Percentiles rank a stretch among this genome's conserved stretches.
Conservation (phyloP, 192 early-diverging fungal species). For the Dimargaris cristalligena region DNA sequence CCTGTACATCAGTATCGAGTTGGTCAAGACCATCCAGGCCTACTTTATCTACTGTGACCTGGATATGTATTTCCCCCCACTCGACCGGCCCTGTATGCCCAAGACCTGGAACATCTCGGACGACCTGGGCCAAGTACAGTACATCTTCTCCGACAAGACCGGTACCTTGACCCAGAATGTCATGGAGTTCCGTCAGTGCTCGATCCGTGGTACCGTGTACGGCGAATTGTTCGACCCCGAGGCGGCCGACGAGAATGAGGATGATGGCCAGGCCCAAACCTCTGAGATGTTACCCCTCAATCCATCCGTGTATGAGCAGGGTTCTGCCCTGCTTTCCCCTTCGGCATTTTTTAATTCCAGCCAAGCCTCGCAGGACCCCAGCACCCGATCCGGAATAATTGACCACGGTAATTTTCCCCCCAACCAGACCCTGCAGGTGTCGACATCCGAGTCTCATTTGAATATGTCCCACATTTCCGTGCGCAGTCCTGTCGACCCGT, state of each 20-base stretch:
- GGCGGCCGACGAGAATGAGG: conserved; percentile 18
- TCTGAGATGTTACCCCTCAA: conserved; percentile 13
- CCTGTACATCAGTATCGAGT: conserved; percentile 82
- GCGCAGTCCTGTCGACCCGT: not conserved
- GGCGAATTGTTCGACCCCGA: conserved; percentile 33
- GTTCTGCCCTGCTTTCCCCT: conserved; percentile 4
- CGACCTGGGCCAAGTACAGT: conserved; percentile 89
- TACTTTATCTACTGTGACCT: conserved; percentile 83
- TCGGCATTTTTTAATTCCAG: conserved; percentile 7
- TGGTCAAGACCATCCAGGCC: conserved; percentile 79
- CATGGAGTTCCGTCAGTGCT: conserved; percentile 89
- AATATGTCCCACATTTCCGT: too few species aligned
- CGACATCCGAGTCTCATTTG: not conserved
- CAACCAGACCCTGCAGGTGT: not conserved
- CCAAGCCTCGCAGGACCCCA: not conserved
- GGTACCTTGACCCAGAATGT: conserved; percentile 93
- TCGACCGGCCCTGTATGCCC: conserved; percentile 62
- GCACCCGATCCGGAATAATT: too few species aligned
- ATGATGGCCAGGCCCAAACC: conserved; percentile 18
- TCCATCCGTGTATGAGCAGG: not conserved
- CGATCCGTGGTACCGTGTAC: conserved; percentile 70
- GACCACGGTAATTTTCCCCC: too few species aligned
- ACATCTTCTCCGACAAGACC: conserved; percentile 95
- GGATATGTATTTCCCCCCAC: conserved; percentile 73
- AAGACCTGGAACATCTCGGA: conserved; percentile 84